Conservation (phyloP, 2,329 filamentous ascomycete genomes). For the Aspergillus amoenus region DNA sequence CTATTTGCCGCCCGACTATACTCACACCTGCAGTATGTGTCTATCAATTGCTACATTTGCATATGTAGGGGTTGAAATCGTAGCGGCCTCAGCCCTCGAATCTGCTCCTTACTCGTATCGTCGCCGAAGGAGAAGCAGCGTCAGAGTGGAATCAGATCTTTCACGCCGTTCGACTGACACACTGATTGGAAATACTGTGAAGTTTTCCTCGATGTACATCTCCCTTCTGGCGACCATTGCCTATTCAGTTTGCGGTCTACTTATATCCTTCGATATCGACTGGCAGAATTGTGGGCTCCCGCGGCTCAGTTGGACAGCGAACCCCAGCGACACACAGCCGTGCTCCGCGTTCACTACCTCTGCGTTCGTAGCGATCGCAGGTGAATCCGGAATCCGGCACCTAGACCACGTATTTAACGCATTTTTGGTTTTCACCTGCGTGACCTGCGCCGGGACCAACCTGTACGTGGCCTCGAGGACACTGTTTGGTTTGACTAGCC, state of each 20-base stretch:
- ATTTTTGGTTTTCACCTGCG: neutral
- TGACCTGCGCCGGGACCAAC: slow-evolving; percentile 1
- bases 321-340: neutral
- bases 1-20: too few species aligned
- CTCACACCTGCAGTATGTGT: neutral
- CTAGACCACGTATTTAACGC: neutral
- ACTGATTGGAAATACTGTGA: neutral
- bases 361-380: neutral
- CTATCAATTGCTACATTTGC: neutral
- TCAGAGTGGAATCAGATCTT: neutral
- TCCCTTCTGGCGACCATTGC: neutral
- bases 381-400: neutral
- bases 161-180: neutral
- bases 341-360: neutral
- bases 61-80: neutral
- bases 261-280: neutral
- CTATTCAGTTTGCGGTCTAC: neutral
- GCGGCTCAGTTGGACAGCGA: neutral
- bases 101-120: neutral
- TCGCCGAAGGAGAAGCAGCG: neutral
- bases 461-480: neutral
- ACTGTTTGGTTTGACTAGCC: neutral
- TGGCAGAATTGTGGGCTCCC: neutral
- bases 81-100: neutral
- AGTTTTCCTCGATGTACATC: neutral